Evolutionary conservation across 257 asterid species (phyloP), one percentile per base, ranked within the genome.

Genomic region (Nicotiana attenuata): DNA sequence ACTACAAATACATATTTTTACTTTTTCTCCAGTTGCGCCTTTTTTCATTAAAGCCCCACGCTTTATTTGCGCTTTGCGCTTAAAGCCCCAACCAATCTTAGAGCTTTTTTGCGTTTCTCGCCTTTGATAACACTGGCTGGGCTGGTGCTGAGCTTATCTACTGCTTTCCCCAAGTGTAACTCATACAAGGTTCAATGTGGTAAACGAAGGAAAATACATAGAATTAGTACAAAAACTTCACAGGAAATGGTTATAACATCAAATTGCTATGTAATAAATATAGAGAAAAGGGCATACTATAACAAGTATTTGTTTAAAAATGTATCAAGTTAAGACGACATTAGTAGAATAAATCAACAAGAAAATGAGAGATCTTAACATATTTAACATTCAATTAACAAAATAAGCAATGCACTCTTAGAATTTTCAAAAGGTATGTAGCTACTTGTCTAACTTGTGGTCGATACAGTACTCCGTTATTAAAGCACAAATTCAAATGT

Each of bases 301-400:
- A 19, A 45, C 22, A 28, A 13, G 78, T 10, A 22, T 45, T 22
- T 41, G 59, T 71, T 71, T 45, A 13, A 20, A 10, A 71, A 41
- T 11, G 59, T 57, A 71, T 20, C 78, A 71, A n/a, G 78, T 45
- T 20, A 45, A 45, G 33, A 45, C 13, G 10, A 41, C 77, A 68
- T 41, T 11, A 45, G 59, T 20, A 71, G 77, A 19, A 66, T 66
- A 19, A 66, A 66, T 66, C 76, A 68, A 68, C 77, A 68, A 68
- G 56, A 41, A 38, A 66, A 69, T 11, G 77, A 41, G 33, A 69
- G 31, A 20, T 69, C n/a, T 11, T 69, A 38, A 69, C 33, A 69
- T 10, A 45, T 45, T 45, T 71, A 45, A 71, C 78, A 45, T 41
- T 71, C 14, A 45, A 71, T 35, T 5, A 71, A 20, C 59, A 71